Percentiles rank a stretch among this genome's conserved stretches.
phyloP scores from a whole-genome alignment of 768 basidiomycete genomes.

The Russula abietina region DNA sequence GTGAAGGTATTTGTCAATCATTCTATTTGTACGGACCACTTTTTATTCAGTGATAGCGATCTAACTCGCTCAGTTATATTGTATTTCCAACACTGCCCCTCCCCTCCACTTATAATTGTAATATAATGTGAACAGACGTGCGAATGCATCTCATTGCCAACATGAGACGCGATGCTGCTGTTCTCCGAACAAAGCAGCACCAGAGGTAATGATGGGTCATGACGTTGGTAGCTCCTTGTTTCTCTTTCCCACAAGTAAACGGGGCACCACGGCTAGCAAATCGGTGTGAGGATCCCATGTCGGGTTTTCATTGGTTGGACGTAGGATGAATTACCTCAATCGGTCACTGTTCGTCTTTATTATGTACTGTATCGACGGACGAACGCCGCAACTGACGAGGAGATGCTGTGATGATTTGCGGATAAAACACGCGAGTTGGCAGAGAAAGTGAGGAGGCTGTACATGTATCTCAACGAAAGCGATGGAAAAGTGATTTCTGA shows the following conservation, averaged over 20 bases:
- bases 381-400: not conserved
- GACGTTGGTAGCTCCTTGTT: not conserved
- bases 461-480: not conserved
- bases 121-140: not conserved
- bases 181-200: not conserved
- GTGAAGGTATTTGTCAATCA: not conserved
- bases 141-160: not conserved
- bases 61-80: not conserved
- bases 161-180: not conserved
- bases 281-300: not conserved
- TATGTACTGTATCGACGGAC: not conserved
- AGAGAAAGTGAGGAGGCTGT: not conserved
- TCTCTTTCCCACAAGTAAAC: too few species aligned
- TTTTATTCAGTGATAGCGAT: not conserved
- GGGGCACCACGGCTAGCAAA: not conserved
- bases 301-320: not conserved
- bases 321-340: not conserved
- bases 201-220: not conserved
- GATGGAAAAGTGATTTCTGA: not conserved
- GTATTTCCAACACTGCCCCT: too few species aligned
- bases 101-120: not conserved
- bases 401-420: not conserved
- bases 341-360: not conserved
- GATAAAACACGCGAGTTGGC: not conserved
- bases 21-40: not conserved